Evolutionary conservation across 768 basidiomycete genomes (phyloP).

Genomic region (Trametes coccinea): DNA sequence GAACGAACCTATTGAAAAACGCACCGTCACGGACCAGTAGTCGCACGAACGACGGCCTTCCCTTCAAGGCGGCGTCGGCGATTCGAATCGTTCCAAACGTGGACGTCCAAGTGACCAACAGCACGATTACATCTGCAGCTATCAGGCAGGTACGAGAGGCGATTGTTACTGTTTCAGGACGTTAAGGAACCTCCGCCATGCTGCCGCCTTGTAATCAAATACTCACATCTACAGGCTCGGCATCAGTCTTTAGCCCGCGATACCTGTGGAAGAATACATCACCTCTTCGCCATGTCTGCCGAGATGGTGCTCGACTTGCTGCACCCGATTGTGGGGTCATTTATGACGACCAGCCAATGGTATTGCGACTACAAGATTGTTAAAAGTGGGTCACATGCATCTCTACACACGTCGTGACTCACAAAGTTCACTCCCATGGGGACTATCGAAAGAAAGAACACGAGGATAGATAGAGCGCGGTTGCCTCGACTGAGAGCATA

Average conservation of each 20-base stretch:
- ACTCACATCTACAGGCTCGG: no score
- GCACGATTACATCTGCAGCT: slow-evolving; percentile 6
- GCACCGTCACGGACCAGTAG: slow-evolving; percentile 6
- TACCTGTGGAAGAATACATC: no score
- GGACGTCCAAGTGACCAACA: slow-evolving; percentile 8
- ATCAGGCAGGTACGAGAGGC: slow-evolving; percentile 10
- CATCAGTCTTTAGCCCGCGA: no score
- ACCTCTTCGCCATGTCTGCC: slow-evolving; percentile 1
- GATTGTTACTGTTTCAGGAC: neutral
- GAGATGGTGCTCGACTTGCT: slow-evolving; percentile 1
- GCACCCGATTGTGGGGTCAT: slow-evolving; percentile 1
- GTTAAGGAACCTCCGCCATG: neutral
- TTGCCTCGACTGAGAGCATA: slow-evolving; percentile 4
- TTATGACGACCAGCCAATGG: slow-evolving; percentile 2
- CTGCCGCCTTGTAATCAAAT: no score
- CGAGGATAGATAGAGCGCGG: neutral
- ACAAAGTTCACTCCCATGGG: slow-evolving; percentile 10
- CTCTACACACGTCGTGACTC: neutral
- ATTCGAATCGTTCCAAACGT: neutral
- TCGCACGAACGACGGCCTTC: neutral
- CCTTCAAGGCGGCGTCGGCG: neutral
- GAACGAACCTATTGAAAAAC: neutral
- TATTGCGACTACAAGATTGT: slow-evolving; percentile 4
- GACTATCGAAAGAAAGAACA: slow-evolving; percentile 7
- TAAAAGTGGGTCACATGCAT: neutral